Evolutionary conservation across 2,329 filamentous ascomycete species (phyloP).

Genomic region (Exophiala alcalophila): DNA sequence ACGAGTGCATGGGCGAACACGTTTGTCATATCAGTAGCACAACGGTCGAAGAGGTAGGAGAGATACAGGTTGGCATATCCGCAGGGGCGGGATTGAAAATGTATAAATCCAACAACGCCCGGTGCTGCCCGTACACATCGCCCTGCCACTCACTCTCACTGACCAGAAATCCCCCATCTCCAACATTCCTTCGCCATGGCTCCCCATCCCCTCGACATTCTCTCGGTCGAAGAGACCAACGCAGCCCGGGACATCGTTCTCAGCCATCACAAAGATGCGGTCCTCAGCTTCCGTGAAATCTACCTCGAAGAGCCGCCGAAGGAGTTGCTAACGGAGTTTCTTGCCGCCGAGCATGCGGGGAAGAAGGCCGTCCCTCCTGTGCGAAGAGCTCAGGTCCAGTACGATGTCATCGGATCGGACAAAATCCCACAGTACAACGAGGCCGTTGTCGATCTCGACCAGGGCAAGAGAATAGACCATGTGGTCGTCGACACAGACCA

Average conservation of each 20-base stretch:
- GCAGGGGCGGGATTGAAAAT: too few relatives aligned
- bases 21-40: too few relatives aligned
- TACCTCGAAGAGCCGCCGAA: slow-evolving; percentile 53
- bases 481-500: slow-evolving; percentile 49
- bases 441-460: slow-evolving; percentile 50
- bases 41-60: too few relatives aligned
- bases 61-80: too few relatives aligned
- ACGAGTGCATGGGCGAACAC: too few relatives aligned
- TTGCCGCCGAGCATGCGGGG: slow-evolving; percentile 49
- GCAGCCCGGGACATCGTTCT: slow-evolving; percentile 51
- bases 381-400: slow-evolving; percentile 53
- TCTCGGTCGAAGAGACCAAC: slow-evolving; percentile 55
- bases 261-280: slow-evolving; percentile 37
- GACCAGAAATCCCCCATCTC: background rate
- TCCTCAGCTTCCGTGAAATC: slow-evolving; percentile 50
- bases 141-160: slow-evolving; percentile 1
- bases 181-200: slow-evolving; percentile 23
- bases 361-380: slow-evolving; percentile 46
- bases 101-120: too few relatives aligned
- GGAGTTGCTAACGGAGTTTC: slow-evolving; percentile 46
- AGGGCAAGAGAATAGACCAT: slow-evolving; percentile 43
- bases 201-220: slow-evolving; percentile 55
- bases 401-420: slow-evolving; percentile 54
- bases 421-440: slow-evolving; percentile 55
- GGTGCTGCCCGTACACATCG: too few relatives aligned